phyloP scores from a whole-genome alignment of 176 grass and related monocot genomes.

The Oryza coarctata region DNA sequence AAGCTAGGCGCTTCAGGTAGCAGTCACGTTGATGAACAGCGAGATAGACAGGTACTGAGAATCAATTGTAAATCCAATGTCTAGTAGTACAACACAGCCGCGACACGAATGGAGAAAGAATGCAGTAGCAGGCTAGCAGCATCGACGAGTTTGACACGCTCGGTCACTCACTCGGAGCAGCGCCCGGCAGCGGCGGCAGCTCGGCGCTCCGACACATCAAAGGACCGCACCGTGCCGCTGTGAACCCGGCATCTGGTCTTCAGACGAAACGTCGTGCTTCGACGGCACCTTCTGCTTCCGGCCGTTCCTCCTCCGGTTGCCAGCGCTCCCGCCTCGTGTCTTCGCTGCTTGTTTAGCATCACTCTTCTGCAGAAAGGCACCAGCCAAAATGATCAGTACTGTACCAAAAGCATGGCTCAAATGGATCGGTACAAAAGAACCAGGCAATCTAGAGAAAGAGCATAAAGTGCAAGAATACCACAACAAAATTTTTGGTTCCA shows the following conservation, averaged over 20 bases:
- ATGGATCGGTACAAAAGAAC: neutral
- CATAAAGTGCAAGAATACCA: neutral
- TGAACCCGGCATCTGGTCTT: slow-evolving; percentile 11
- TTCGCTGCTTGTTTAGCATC: slow-evolving; percentile 23
- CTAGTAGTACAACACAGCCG: neutral
- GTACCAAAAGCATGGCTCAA: neutral
- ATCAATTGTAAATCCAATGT: neutral
- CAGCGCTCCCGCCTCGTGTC: neutral
- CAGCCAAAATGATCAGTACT: neutral
- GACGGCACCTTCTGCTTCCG: slow-evolving; percentile 57
- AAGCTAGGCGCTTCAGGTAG: too few species aligned
- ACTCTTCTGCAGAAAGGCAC: slow-evolving; percentile 23
- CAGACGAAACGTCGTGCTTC: slow-evolving; percentile 42
- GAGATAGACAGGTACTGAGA: neutral
- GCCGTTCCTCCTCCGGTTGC: slow-evolving; percentile 37
- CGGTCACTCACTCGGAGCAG: neutral
- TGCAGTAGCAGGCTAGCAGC: neutral
- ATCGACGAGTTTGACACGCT: neutral
- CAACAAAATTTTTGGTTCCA: neutral
- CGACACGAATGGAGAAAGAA: neutral
- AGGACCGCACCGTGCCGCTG: slow-evolving; percentile 20
- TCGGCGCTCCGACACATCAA: neutral
- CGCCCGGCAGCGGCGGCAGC: neutral
- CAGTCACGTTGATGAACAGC: neutral
- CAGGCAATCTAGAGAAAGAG: neutral